A percentile compares a stretch with the other conserved stretches of the same genome.
These are phyloP conservation scores for Aegilops tauschii DNA, from an alignment of 176 grass and related monocot species.

Conservation along the genomic window DNA sequence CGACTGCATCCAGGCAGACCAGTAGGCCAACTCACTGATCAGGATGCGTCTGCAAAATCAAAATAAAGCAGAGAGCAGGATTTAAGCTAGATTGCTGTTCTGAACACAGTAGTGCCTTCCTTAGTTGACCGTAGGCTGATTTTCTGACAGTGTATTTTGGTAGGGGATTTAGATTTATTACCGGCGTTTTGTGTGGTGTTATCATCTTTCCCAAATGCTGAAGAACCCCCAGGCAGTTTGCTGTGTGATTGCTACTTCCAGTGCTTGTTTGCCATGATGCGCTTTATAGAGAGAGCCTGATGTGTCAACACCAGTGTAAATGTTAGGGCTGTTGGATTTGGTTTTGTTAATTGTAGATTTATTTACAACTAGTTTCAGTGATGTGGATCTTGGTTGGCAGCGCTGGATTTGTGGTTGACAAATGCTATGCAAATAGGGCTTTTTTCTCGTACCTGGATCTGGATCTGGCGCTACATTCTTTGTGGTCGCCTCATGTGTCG, in stretches of 20 bases:
- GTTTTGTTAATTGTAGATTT: not conserved
- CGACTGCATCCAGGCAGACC: slow-evolving; percentile 49
- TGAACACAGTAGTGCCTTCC: not conserved
- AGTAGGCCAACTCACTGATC: slow-evolving; percentile 5
- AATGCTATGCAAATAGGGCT: too few species aligned
- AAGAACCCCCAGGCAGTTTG: not conserved
- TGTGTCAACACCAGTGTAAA: not conserved
- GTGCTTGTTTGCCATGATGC: not conserved
- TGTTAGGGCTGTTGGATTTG: not conserved
- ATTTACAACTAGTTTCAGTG: too few species aligned
- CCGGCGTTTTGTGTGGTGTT: not conserved
- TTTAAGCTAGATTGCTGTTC: not conserved
- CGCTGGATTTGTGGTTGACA: not conserved
- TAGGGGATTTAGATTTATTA: slow-evolving; percentile 11
- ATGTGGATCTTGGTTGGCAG: not conserved
- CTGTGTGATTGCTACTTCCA: not conserved
- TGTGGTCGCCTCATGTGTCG: not conserved
- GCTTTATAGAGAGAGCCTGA: not conserved
- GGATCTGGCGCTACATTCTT: not conserved
- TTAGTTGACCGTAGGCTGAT: not conserved
- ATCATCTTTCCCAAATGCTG: not conserved
- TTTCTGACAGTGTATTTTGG: not conserved
- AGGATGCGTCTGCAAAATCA: not conserved
- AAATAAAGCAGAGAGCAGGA: not conserved
- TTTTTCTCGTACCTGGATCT: not conserved